Base-by-base conservation (phyloP, 805 yeast genomes). In the Komagataella pseudopastoris region DNA sequence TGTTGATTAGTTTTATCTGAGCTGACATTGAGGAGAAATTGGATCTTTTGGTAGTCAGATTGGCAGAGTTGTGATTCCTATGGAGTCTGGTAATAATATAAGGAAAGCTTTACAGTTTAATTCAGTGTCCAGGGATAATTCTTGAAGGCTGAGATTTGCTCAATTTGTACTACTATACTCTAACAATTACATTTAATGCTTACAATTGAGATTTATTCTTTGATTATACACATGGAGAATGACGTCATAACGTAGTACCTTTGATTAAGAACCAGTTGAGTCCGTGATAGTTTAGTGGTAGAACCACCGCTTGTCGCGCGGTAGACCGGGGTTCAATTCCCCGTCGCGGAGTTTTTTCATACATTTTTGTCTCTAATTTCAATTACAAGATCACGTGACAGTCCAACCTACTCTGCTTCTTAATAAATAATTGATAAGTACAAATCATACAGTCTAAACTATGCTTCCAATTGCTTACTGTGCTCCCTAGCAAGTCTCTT, bases 401-500 rank as follows among this genome's bases (percentile, higher is more conserved):
- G 5, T 14, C 39, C 39, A 7, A 30, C 10, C 6, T 14, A 12
- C 14, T 30, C 39, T 30, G 39, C 39, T 30, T 30, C 14, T 1
- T 10, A 30, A 30, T 30, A 30, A 30, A 30, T 30, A 30, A 30
- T 30, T 30, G 12, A 30, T 30, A 14, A 30, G 39, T 10, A 30
- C 39, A 30, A 10, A 30, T 30, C n/a, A 12, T 30, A 30, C 14
- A 30, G 14, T 30, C 39, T 30, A 24, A 10, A 10, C 39, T 30
- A 30, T 30, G 39, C 39, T 14, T 30, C 39, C 39, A 30, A 30
- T 30, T 30, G 39, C 39, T 30, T 30, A 5, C 23, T 45, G 16
- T 49, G 49, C 48, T 45, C 30, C 16, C 22, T 20, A 8, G 48
- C 50, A 17, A 71, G 76, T 50, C 77, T 75, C 62, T 69, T 77